Evolutionary conservation across 352 stramenopile species (phyloP).

Genomic region (Phytophthora idaei): DNA sequence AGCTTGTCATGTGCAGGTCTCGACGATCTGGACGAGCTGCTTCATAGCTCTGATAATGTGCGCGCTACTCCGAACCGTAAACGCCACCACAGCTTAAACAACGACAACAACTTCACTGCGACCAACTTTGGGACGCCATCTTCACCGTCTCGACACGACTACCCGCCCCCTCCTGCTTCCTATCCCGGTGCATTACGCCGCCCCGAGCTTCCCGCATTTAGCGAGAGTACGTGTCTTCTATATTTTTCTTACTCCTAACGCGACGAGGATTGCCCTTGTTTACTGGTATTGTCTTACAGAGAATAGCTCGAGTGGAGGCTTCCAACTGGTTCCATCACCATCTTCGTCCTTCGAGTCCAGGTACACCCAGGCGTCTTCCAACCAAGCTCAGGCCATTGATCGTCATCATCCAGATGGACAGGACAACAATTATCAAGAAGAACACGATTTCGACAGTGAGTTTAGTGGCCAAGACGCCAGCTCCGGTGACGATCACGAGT

Average conservation of each 20-base stretch:
- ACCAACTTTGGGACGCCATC: conserved; percentile 22
- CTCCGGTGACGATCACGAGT: conserved; percentile 15
- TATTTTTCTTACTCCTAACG: conserved; percentile 6
- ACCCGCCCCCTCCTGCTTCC: conserved; percentile 22
- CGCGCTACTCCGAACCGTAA: conserved; percentile 42
- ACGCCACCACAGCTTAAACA: conserved; percentile 60
- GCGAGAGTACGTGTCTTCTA: conserved; percentile 39
- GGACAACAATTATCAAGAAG: conserved; percentile 38
- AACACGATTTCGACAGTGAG: conserved; percentile 31
- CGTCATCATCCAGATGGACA: conserved; percentile 24
- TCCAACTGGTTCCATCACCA: conserved; percentile 16
- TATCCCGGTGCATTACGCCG: conserved; percentile 28
- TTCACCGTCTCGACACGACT: conserved; percentile 29
- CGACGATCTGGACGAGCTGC: conserved; percentile 52
- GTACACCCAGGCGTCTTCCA: conserved; percentile 18
- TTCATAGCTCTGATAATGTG: conserved; percentile 34
- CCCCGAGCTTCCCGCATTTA: conserved; percentile 30
- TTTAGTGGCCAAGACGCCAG: conserved; percentile 8
- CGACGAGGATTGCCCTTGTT: conserved; percentile 12
- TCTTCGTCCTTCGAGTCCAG: conserved; percentile 26
- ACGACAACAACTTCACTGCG: conserved; percentile 32
- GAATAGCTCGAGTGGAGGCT: conserved; percentile 10
- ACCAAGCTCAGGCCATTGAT: conserved; percentile 18
- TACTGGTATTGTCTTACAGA: conserved; percentile 14
- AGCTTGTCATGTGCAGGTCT: conserved; percentile 61